Base-by-base conservation (phyloP, 441 rosid species). In the Brassica hybrid region DNA sequence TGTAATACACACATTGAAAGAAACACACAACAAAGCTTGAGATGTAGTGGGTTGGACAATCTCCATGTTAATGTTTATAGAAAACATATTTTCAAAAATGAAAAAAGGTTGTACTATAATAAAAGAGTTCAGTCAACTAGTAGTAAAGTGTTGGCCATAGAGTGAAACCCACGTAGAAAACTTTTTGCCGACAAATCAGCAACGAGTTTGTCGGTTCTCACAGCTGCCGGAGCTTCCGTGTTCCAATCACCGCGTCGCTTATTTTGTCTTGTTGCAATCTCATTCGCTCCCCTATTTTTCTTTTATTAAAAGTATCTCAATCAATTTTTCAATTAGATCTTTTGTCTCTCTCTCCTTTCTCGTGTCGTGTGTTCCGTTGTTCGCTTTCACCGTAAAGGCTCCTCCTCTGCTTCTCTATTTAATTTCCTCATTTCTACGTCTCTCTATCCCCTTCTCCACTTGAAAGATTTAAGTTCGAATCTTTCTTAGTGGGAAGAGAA, bases 241-340 rank as follows among this genome's bases (percentile, higher is more conserved):
- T 74, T 65, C 77, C 71, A 65, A 66, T 74, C 65, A 21, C 65
- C 41, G 77, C 71, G 54, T 65, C 77, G 27, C 71, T 56, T 14
- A 19, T 36, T 8, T 4, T 65, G 14, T 62, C 65, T 19, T 65
- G 62, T 58, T 58, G 43, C 71, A 66, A 0, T 54, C 57, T 65
- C 71, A 74, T 18, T 57, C 61, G 61, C 27, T 57, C 61, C 2
- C 13, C 6, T 1, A 1, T 0, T 3, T 48, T n/a, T 16, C 7
- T 13, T 48, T 5, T 48, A 48, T 48, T 7, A 48, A 45, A 34
- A 34, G 23, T 21, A 7, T 34, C 9, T 34, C 38, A 43, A 43
- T 45, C n/a, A 45, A 43, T 36, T 34, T 34, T 34, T 6, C 7
- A 34, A 12, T 45, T 45, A 11, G 50, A 43, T 43, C 50, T 30